A percentile compares a stretch with the other conserved stretches of the same genome.
phyloP scores from a whole-genome alignment of 148 eudicot species.

The Fagopyrum homotropicum region DNA sequence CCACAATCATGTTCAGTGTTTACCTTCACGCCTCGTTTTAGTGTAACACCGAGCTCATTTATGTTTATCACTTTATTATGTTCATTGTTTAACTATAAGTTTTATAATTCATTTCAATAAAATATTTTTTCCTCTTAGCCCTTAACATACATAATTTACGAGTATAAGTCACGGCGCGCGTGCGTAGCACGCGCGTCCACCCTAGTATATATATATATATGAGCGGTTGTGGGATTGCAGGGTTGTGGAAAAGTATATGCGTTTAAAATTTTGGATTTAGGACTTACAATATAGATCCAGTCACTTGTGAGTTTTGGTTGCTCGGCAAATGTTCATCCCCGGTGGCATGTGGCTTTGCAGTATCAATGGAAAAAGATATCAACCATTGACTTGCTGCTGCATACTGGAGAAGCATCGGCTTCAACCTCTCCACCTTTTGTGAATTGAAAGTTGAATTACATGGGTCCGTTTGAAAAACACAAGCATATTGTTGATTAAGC shows the following conservation, averaged over 20 bases:
- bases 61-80: no score
- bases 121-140: no score
- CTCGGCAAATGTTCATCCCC: constrained; percentile 39
- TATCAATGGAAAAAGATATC: constrained; percentile 55
- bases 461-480: no score
- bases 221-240: constrained; percentile 3
- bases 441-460: constrained; percentile 11
- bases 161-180: no score
- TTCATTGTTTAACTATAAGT: no score
- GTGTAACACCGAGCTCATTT: no score
- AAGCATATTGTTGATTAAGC: no score
- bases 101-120: no score
- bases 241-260: background rate
- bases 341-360: constrained; percentile 26
- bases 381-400: constrained; percentile 85
- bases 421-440: constrained; percentile 89
- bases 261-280: background rate
- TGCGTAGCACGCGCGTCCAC: no score
- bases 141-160: no score
- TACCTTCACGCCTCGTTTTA: no score
- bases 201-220: background rate
- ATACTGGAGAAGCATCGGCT: constrained; percentile 75
- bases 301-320: constrained; percentile 35
- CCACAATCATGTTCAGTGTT: no score
- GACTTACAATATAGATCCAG: constrained; percentile 63